A percentile compares a stretch with the other conserved stretches of the same genome.
Conservation (phyloP, 257 asterid species). For the Leonotis leonurus region DNA sequence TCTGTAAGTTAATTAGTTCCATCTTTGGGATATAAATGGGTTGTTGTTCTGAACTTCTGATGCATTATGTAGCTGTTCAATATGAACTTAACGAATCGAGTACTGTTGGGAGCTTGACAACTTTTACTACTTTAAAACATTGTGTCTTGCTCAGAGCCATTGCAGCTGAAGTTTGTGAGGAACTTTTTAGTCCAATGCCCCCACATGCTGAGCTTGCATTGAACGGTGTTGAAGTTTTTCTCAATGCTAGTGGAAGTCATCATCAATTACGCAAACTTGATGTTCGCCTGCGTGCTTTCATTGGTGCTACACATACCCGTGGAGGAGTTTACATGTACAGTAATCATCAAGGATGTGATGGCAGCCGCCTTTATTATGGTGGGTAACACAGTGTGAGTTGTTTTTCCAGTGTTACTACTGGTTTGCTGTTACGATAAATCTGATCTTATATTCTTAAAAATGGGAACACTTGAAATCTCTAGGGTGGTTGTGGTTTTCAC, state of each 20-base stretch:
- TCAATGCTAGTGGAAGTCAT: conserved; percentile 98
- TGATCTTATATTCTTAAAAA: conserved; percentile 7
- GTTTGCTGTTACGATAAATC: not conserved
- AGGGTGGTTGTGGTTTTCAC: not conserved
- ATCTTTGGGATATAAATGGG: not conserved
- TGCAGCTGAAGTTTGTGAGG: conserved; percentile 97
- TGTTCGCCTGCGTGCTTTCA: conserved; percentile 77
- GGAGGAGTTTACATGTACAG: conserved; percentile 98
- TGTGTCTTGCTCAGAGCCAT: conserved; percentile 58
- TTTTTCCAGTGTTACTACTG: not conserved
- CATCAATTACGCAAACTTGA: conserved; percentile 93
- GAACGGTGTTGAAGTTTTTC: conserved; percentile 89
- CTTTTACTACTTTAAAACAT: conserved; percentile 11
- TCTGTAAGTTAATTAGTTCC: not conserved
- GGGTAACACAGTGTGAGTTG: conserved; percentile 20
- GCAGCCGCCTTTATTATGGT: conserved; percentile 94
- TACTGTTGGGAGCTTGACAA: no score
- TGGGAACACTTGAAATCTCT: not conserved
- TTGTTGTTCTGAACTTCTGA: not conserved
- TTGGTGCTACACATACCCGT: conserved; percentile 92
- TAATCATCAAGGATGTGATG: conserved; percentile 98
- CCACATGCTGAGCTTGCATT: conserved; percentile 92
- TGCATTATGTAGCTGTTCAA: conserved; percentile 6
- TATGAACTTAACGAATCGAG: not conserved
- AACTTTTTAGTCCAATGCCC: conserved; percentile 80